A percentile compares a stretch with the other conserved stretches of the same genome.
Conservation (phyloP, 2,329 filamentous ascomycete species). For the Ascochyta rabiei region DNA sequence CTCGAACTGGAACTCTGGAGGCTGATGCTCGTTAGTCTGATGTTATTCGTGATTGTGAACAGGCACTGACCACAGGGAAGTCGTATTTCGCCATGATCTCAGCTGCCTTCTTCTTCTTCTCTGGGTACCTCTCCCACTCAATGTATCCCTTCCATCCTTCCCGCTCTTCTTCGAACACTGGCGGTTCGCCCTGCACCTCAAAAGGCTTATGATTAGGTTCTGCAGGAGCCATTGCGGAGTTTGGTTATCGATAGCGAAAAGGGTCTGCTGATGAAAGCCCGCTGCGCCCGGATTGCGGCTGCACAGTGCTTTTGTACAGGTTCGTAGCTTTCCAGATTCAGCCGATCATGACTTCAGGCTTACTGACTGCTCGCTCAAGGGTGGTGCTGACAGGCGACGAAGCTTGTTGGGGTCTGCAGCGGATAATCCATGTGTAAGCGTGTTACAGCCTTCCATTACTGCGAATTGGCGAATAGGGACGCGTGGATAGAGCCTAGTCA, state of each 20-base stretch:
- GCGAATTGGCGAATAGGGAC: conserved; percentile 1
- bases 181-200: conserved; percentile 31
- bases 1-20: conserved; percentile 52
- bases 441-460: neutral
- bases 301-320: conserved; percentile 2
- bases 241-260: neutral
- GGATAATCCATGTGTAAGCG: conserved; percentile 3
- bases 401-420: conserved; percentile 7
- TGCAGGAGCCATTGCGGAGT: conserved; percentile 37
- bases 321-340: neutral
- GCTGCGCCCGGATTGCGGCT: neutral
- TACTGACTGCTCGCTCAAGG: conserved; percentile 1
- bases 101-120: conserved; percentile 67
- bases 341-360: conserved; percentile 17
- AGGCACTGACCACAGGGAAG: conserved; percentile 50
- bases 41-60: no score
- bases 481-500: neutral
- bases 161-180: conserved; percentile 51
- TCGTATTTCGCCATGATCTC: conserved; percentile 60
- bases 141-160: conserved; percentile 63
- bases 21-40: conserved; percentile 24
- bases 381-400: conserved; percentile 5
- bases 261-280: neutral
- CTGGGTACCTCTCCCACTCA: conserved; percentile 59
- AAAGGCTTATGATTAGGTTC: conserved; percentile 41